These are phyloP conservation scores for Fusarium heterosporum DNA, from an alignment of 2,329 filamentous ascomycete genomes.

Conservation along the genomic window DNA sequence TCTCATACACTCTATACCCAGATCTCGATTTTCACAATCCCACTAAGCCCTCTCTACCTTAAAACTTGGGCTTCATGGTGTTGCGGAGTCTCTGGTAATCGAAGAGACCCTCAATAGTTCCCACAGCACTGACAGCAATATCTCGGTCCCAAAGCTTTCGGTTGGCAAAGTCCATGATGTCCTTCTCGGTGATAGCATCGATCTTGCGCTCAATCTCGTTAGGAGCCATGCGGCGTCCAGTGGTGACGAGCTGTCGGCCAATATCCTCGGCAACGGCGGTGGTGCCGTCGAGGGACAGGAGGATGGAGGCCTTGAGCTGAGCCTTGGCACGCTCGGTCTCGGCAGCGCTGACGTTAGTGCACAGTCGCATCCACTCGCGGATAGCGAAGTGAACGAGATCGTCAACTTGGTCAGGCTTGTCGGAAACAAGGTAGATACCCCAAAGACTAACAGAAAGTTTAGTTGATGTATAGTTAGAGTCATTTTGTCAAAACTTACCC, in stretches of 20 bases:
- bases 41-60: constrained; percentile 49
- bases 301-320: constrained; percentile 97
- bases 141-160: constrained; percentile 98
- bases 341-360: constrained; percentile 85
- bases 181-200: constrained; percentile 89
- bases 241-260: constrained; percentile 97
- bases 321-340: constrained; percentile 99
- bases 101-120: constrained; percentile 86
- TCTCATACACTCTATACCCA: constrained; percentile 69
- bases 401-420: constrained; percentile 87
- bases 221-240: constrained; percentile 88
- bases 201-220: constrained; percentile 96
- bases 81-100: constrained; percentile 83
- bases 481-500: constrained; percentile 71
- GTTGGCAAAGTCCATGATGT: constrained; percentile 96
- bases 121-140: constrained; percentile 91
- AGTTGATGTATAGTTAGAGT: constrained; percentile 29
- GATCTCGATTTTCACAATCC: constrained; percentile 54
- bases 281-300: constrained; percentile 96
- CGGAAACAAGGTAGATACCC: constrained; percentile 98
- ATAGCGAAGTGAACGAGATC: constrained; percentile 98
- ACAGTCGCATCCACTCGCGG: constrained; percentile 97
- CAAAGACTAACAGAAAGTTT: constrained; percentile 76
- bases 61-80: constrained; percentile 87
- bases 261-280: constrained; percentile 98